Percentiles rank a stretch among this genome's conserved stretches.
Evolutionary conservation across 139 green algal species (phyloP).

Genomic region (Micromonas pusilla): DNA sequence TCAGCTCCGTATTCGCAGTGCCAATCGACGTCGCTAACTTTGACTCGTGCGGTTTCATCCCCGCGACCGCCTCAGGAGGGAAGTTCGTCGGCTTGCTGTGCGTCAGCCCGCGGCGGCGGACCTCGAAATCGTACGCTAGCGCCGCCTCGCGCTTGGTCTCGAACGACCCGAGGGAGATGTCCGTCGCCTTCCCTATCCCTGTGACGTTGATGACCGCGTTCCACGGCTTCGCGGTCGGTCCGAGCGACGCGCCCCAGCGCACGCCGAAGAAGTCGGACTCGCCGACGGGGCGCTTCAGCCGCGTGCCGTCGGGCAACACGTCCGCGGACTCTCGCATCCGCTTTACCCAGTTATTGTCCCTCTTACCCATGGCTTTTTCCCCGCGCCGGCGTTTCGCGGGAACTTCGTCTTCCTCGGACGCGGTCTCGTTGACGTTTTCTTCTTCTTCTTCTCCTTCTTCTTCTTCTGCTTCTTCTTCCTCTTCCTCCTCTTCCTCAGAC

Average conservation of each 20-base stretch:
- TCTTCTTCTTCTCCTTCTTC: too few species aligned
- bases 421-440: too few species aligned
- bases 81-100: not conserved
- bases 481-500: too few species aligned
- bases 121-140: not conserved
- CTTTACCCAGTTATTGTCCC: too few species aligned
- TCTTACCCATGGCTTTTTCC: too few species aligned
- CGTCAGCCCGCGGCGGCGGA: not conserved
- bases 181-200: not conserved
- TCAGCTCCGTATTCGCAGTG: too few species aligned
- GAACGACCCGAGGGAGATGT: not conserved
- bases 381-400: too few species aligned
- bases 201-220: not conserved
- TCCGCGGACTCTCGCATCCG: not conserved
- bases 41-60: too few species aligned
- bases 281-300: not conserved
- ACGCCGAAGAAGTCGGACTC: not conserved
- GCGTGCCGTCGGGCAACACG: not conserved
- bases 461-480: too few species aligned
- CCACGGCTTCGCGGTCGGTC: not conserved
- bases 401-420: too few species aligned
- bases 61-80: too few species aligned
- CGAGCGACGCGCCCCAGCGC: not conserved
- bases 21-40: too few species aligned
- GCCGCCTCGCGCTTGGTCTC: not conserved